Evolutionary conservation across 2,329 filamentous ascomycete species (phyloP), one percentile per base, ranked within the genome.

Genomic region (Sordariomycetes sp.): DNA sequence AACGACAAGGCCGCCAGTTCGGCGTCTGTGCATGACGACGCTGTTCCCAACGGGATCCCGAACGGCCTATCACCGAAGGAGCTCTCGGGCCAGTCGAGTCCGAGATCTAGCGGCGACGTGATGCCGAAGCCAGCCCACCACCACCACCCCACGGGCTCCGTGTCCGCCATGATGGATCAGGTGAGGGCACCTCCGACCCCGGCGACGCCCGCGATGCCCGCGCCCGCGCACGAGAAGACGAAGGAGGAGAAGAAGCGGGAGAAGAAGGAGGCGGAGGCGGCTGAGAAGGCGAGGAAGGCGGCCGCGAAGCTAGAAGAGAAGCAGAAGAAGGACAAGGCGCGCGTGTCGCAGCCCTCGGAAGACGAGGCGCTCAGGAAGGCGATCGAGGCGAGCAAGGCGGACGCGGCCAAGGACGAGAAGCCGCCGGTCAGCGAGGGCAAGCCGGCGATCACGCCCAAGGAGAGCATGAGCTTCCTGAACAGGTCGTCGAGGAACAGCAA

Each of bases 401-500:
- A 86, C 40, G 81, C 78, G 53, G 76, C 72, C 63, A 73, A 72
- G 59, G 73, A 74, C 34, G 70, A 68, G n/a, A 65, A 65, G 4
- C 64, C 67, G 18, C 3, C 4, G 43, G 77, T 65, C 7, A 71
- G 72, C 16, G 62, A 65, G 12, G 69, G 71, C 54, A 76, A 72
- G 63, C 72, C 72, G 60, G 73, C 74, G 37, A 69, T 67, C n/a
- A 65, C 65, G 3, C 64, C 67, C 14, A 11, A 18, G 43, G 77
- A 66, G 66, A 77, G 69, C 60, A 68, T 65, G 34, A 74, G 76
- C 5, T 76, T 83, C 34, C 73, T 94, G 50, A 83, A 82, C 65
- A 79, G 89, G 52, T 85, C 88, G 62, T 82, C 85, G 64, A 79
- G 86, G 58, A 83, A 83, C 11, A 90, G 86, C 69, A 93, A 89